A percentile compares a stretch with the other conserved stretches of the same genome.
These are phyloP conservation scores for Ogataea ganodermae DNA, from an alignment of 805 yeast genomes.

Conservation along the genomic window DNA sequence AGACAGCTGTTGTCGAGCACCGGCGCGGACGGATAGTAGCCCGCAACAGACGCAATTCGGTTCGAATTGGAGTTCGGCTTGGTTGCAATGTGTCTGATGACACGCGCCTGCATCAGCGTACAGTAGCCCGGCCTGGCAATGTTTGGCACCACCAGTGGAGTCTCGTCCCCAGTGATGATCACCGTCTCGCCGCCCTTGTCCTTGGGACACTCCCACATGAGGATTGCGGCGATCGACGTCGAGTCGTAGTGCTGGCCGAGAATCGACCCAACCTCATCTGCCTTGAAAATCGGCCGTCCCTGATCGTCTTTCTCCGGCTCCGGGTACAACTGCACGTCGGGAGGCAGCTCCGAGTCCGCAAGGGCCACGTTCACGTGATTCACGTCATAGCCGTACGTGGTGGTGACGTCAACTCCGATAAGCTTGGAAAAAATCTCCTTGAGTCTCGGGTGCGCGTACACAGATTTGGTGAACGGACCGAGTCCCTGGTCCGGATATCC, in stretches of 20 bases:
- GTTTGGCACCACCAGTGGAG: slow-evolving; percentile 26
- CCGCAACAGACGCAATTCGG: slow-evolving; percentile 38
- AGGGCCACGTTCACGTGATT: slow-evolving; percentile 54
- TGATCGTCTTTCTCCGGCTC: slow-evolving; percentile 17
- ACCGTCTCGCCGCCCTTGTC: slow-evolving; percentile 54
- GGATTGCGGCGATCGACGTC: slow-evolving; percentile 50
- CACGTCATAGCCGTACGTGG: slow-evolving; percentile 52
- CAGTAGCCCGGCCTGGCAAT: slow-evolving; percentile 51
- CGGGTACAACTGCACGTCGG: slow-evolving; percentile 22
- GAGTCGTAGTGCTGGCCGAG: slow-evolving; percentile 52
- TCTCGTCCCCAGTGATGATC: slow-evolving; percentile 46
- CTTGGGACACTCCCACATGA: slow-evolving; percentile 49
- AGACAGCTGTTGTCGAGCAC: slow-evolving; percentile 36
- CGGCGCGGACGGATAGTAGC: slow-evolving; percentile 33
- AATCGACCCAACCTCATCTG: slow-evolving; percentile 43
- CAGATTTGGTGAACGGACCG: slow-evolving; percentile 49
- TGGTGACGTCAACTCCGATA: slow-evolving; percentile 51
- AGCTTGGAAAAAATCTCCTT: slow-evolving; percentile 47
- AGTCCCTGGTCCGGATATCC: slow-evolving; percentile 45
- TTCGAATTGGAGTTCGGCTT: slow-evolving; percentile 42
- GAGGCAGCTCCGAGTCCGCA: slow-evolving; percentile 26
- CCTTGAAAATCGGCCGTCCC: slow-evolving; percentile 21
- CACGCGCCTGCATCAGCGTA: slow-evolving; percentile 48
- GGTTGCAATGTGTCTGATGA: slow-evolving; percentile 49
- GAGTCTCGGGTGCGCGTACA: slow-evolving; percentile 55